Base-by-base conservation (phyloP, 1,284 basidiomycete genomes). In the Trichosporon ovoides region DNA sequence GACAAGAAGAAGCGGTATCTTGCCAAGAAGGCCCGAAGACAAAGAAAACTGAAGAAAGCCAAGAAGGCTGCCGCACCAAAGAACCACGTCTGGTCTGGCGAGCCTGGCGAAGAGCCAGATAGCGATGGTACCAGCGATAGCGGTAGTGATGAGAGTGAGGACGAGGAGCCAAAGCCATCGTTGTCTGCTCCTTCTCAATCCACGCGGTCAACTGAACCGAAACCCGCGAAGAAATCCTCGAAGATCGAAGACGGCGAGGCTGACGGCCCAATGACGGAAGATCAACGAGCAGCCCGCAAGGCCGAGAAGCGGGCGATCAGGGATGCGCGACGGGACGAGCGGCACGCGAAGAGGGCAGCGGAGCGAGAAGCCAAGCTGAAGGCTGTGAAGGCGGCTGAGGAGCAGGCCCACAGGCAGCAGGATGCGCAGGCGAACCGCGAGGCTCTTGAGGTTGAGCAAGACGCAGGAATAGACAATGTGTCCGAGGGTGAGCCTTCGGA, bases 1-100 rank as follows among this genome's bases (percentile, higher is more conserved):
- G 83, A 80, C 38, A 82, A 84, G 7, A 85, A 87, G 72, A 77
- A 83, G 65, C 78, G 83, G 57, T 87, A 88, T 72, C 77, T 87
- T 36, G 83, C 83, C 65, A 82, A 83, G 55, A 88, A 88, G 75
- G 83, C 83, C 65, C 81, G 83, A 55, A 81, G 83, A 53, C 79
- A 82, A 70, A 86, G 85, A 70, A 78, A 80, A 38, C 78, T 80
- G 52, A 78, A 81, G 57, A 79, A 80, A 57, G 72, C 78, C 0
- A 68, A 71, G 19, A 73, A 73, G 54, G 70, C 69, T 10, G 59
- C 75, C 2, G 68, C 74, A 38, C 76, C 77, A 11, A 78, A 77
- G 62, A 66, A 65, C 46, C 74, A 69, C 52, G 53, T 49, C 10
- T 66, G 61, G 56, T 61, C 52, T 18, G 28, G 62, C 48, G 58